A percentile compares a stretch with the other conserved stretches of the same genome.
Evolutionary conservation across 2,329 filamentous ascomycete genomes (phyloP).

Genomic region (Capronia americana): DNA sequence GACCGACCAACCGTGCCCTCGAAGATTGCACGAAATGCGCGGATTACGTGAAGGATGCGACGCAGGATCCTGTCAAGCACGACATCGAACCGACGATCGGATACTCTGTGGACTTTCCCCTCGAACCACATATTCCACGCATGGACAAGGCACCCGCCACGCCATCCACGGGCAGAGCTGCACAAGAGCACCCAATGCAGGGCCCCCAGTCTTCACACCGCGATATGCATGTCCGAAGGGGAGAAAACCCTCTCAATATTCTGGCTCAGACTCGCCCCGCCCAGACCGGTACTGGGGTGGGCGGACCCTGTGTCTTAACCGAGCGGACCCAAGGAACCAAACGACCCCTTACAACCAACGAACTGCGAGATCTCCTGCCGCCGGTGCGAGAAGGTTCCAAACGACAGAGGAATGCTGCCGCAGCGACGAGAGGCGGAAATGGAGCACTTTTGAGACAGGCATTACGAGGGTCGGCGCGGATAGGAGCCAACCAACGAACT

Average conservation of each 20-base stretch:
- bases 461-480: not conserved
- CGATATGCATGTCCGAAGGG: not conserved
- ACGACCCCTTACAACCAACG: not conserved
- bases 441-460: not conserved
- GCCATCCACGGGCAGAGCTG: not conserved
- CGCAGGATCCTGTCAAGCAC: not conserved
- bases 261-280: not conserved
- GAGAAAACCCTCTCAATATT: not conserved
- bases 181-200: not conserved
- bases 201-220: no score
- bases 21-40: not conserved
- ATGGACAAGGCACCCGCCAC: not conserved
- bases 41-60: not conserved
- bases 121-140: not conserved
- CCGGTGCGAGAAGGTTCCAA: not conserved
- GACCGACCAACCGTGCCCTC: not conserved
- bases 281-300: no score
- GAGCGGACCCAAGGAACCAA: not conserved
- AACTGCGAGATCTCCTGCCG: not conserved
- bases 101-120: not conserved
- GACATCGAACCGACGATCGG: not conserved
- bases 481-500: not conserved
- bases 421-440: not conserved
- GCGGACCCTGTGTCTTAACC: not conserved
- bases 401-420: not conserved